Evolutionary conservation across 257 asterid species (phyloP).

Genomic region (Solanum rostratum): DNA sequence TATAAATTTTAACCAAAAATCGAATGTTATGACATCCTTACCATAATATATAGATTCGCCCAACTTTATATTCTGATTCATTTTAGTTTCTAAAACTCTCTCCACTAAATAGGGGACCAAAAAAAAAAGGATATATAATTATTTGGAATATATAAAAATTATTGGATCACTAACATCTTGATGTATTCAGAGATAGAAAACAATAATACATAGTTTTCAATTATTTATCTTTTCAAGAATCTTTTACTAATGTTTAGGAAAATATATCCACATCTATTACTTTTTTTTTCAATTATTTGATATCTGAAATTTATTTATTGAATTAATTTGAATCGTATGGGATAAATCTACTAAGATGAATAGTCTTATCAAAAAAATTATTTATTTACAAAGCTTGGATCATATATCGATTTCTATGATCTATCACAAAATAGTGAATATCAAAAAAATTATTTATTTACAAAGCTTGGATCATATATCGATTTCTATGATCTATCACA

Average conservation of each 20-base stretch:
- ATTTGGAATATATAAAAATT: background rate
- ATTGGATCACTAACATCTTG: background rate
- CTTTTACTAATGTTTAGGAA: background rate
- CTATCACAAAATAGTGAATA: background rate
- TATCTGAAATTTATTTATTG: background rate
- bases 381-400: background rate
- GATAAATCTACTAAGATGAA: background rate
- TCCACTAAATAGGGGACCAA: slow-evolving; percentile 16
- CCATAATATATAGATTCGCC: too few relatives aligned
- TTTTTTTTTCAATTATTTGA: background rate
- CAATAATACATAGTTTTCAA: background rate
- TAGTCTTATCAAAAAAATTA: background rate
- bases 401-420: background rate
- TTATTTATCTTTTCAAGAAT: background rate
- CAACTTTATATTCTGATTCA: background rate
- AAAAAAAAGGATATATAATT: slow-evolving; percentile 9
- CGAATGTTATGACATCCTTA: too few relatives aligned
- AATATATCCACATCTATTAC: background rate
- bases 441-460: too few relatives aligned
- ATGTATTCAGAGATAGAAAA: background rate
- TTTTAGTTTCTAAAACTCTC: slow-evolving; percentile 11
- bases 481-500: too few relatives aligned
- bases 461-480: too few relatives aligned
- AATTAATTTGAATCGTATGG: background rate
- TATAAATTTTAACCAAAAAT: too few relatives aligned